Evolutionary conservation across 1,139 yeast genomes (phyloP).

Genomic region (Debaryomycetaceae sp.): DNA sequence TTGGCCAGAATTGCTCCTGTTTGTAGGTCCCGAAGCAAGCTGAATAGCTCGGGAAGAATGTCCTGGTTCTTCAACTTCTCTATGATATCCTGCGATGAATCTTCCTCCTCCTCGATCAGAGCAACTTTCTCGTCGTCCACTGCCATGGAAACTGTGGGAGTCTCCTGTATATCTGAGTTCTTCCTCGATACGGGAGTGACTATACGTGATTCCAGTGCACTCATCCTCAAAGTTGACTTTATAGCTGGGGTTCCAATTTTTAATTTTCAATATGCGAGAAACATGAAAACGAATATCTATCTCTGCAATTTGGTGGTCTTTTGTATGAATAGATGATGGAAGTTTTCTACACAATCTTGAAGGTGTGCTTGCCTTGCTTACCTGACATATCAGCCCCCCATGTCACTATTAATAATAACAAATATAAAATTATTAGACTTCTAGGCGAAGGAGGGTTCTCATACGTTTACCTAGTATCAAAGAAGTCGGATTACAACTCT

Average conservation of each 20-base stretch:
- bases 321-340: constrained; percentile 17
- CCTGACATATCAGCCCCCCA: constrained; percentile 44
- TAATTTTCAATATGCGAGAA: not conserved
- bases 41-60: constrained; percentile 38
- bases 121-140: constrained; percentile 1
- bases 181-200: not conserved
- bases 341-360: constrained; percentile 18
- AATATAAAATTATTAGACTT: constrained; percentile 58
- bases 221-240: not conserved
- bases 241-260: not conserved
- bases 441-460: constrained; percentile 91
- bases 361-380: constrained; percentile 40
- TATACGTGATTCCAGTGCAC: not conserved
- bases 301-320: too few relatives aligned
- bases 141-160: constrained; percentile 2
- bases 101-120: constrained; percentile 1
- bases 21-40: constrained; percentile 32
- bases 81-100: constrained; percentile 16
- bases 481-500: constrained; percentile 45
- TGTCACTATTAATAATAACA: constrained; percentile 46
- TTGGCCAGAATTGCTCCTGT: constrained; percentile 37
- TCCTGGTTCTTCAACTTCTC: constrained; percentile 28
- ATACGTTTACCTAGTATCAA: constrained; percentile 73
- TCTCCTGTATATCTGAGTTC: not conserved
- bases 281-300: too few relatives aligned